Evolutionary conservation across 352 stramenopile species (phyloP), one percentile per base, ranked within the genome.

Genomic region (Discostella stelligera): DNA sequence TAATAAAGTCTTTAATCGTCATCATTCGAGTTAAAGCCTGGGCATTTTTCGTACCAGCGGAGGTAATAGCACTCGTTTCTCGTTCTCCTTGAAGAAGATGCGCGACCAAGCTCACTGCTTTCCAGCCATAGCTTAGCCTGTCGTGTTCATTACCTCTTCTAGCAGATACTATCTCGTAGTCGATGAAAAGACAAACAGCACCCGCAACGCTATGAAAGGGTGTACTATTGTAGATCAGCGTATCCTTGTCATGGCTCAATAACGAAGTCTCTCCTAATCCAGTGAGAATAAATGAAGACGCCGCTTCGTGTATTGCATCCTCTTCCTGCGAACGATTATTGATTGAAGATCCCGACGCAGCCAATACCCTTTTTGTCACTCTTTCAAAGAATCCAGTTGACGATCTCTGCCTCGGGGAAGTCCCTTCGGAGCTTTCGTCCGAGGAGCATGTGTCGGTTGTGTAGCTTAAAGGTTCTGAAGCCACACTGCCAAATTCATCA

Each of bases 251-350:
- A 7, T 46, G 30, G 27, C 32, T 67, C 14, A 56, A 64, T 11
- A 66, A 16, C 27, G 63, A 21, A 20, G 64, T 70, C 21, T 72
- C 65, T 64, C 74, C 67, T 59, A 84, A 84, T 59, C 62, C 77
- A 75, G 77, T 78, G 6, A 81, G 32, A 18, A 84, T 81, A 49
- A 85, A 85, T n/a, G 41, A 70, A 52, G 72, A 79, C 5, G 77
- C 77, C 46, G 77, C 72, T 61, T 82, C 55, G 18, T 77, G 21
- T 18, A 82, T 81, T 23, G 56, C 71, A 41, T 79, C 58, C 67
- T 85, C 77, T 64, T 80, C 68, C 2, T 46, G 37, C 44, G 44
- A 32, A 67, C 60, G 53, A 52, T 53, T 69, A 30, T 54, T 54
- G 16, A 54, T 13, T 59, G 50, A 39, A 50, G 46, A 41, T 2